These are phyloP conservation scores for Vigna angularis DNA, from an alignment of 306 rosid genomes.

Conservation along the genomic window DNA sequence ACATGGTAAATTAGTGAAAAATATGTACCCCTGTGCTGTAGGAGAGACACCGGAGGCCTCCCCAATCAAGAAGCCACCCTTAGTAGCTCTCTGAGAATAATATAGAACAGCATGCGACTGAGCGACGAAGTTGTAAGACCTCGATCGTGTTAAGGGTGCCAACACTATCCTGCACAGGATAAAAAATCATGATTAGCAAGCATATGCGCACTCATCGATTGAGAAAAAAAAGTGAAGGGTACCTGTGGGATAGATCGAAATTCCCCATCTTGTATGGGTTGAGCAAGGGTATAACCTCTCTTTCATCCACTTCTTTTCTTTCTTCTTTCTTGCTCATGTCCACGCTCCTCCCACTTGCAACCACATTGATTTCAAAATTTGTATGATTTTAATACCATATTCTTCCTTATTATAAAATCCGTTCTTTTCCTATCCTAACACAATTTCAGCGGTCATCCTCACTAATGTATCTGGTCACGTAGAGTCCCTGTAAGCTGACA, in stretches of 20 bases:
- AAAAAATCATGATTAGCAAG: too few relatives aligned
- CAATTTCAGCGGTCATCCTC: too few relatives aligned
- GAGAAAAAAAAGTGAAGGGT: neutral
- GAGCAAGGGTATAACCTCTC: neutral
- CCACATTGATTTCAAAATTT: too few relatives aligned
- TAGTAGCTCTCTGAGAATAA: constrained; percentile 57
- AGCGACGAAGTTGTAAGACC: constrained; percentile 55
- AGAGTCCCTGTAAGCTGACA: too few relatives aligned
- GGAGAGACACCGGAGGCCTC: constrained; percentile 60
- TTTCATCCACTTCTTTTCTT: neutral
- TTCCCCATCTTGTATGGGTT: constrained; percentile 15
- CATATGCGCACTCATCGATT: too few relatives aligned
- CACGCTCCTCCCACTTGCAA: neutral
- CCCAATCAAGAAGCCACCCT: constrained; percentile 55
- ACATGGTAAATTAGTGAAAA: too few relatives aligned
- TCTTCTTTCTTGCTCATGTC: neutral
- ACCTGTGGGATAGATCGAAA: neutral
- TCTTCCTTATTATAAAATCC: too few relatives aligned
- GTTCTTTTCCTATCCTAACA: too few relatives aligned
- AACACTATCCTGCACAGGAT: constrained; percentile 38
- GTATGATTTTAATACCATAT: too few relatives aligned
- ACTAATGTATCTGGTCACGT: too few relatives aligned
- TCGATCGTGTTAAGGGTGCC: constrained; percentile 51
- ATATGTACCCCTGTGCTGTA: constrained; percentile 53
- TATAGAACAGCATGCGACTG: constrained; percentile 55